phyloP scores from a whole-genome alignment of 2,329 filamentous ascomycete genomes.

The Cladosporium sphaerospermum region DNA sequence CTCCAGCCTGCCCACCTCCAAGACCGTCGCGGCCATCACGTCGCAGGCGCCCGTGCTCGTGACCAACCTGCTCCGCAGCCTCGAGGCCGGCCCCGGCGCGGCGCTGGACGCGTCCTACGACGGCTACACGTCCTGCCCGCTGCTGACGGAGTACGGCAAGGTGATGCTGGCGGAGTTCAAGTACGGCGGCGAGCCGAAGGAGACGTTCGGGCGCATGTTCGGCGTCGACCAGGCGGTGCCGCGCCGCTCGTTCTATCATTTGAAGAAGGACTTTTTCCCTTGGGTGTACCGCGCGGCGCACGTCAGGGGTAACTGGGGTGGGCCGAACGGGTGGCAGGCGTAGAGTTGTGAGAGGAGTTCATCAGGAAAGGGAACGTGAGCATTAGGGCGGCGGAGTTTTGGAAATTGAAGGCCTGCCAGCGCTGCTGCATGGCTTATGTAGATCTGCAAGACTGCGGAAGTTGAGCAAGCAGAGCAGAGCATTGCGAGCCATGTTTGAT shows the following conservation, averaged over 20 bases:
- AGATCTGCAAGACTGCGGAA: too few species aligned
- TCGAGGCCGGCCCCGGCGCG: conserved; percentile 21
- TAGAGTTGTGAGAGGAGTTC: too few species aligned
- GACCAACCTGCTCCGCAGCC: conserved; percentile 28
- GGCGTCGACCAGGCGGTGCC: conserved; percentile 48
- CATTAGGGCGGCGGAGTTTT: too few species aligned
- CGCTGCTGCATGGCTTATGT: too few species aligned
- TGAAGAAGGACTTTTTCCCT: conserved; percentile 63
- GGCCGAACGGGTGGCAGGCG: conserved; percentile 48
- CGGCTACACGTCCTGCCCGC: conserved; percentile 36
- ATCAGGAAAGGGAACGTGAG: too few species aligned
- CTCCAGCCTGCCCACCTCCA: conserved; percentile 33
- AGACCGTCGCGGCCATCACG: conserved; percentile 35
- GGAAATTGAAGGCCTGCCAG: too few species aligned
- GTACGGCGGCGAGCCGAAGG: conserved; percentile 57
- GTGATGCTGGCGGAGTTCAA: conserved; percentile 61
- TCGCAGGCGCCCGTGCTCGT: conserved; percentile 33
- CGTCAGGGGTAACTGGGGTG: conserved; percentile 45
- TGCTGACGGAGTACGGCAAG: conserved; percentile 48
- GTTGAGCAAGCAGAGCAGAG: too few species aligned
- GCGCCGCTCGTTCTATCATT: conserved; percentile 52
- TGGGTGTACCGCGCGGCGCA: conserved; percentile 57
- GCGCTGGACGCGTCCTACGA: conserved; percentile 27
- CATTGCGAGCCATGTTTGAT: too few species aligned
- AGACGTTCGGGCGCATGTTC: conserved; percentile 54